phyloP scores from a whole-genome alignment of 2,329 filamentous ascomycete species.

The Lachnum nothofagi region DNA sequence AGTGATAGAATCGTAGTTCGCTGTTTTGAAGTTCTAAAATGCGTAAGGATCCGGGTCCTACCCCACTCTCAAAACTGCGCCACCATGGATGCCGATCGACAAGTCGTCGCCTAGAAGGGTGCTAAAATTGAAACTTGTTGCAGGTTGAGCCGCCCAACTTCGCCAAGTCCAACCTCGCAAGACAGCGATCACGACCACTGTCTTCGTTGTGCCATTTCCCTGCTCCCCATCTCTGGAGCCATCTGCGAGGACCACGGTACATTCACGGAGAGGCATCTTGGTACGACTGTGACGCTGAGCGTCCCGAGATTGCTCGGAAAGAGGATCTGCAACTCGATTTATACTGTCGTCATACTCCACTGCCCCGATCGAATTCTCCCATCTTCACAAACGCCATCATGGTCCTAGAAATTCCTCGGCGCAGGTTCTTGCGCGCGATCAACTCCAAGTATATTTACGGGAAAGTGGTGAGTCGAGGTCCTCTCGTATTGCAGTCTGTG shows the following conservation, averaged over 20 bases:
- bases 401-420: conserved; percentile 54
- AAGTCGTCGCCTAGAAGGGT: not conserved
- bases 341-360: conserved; percentile 7
- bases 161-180: conserved; percentile 4
- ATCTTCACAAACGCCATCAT: conserved; percentile 35
- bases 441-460: conserved; percentile 71
- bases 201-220: not conserved
- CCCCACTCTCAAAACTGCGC: not conserved
- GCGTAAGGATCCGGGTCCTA: too few species aligned
- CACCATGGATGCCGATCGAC: conserved; percentile 1
- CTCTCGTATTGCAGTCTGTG: not conserved
- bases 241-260: not conserved
- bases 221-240: not conserved
- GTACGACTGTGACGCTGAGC: not conserved
- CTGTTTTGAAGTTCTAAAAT: not conserved
- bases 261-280: not conserved
- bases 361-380: conserved; percentile 11
- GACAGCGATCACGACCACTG: not conserved
- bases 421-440: conserved; percentile 59
- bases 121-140: conserved; percentile 2
- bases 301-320: not conserved
- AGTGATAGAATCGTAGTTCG: not conserved
- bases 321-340: not conserved
- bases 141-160: conserved; percentile 10
- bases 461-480: conserved; percentile 54